Conservation (phyloP, 2,329 filamentous ascomycete species). For the Mariannaea sp. region DNA sequence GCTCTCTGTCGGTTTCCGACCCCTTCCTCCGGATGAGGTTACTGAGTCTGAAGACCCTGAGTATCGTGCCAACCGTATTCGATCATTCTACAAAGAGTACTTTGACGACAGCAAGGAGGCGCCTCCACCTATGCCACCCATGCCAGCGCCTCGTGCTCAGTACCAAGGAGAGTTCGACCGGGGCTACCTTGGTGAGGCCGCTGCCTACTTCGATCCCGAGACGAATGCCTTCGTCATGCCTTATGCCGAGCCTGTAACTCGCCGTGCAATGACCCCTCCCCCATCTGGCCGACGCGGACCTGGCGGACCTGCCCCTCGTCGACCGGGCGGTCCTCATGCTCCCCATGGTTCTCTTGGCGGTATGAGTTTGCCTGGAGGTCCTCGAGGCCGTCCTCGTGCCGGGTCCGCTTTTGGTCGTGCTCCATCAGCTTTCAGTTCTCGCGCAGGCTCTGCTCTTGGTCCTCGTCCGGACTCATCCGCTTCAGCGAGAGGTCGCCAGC, state of each 20-base stretch:
- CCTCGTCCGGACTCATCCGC: constrained; percentile 70
- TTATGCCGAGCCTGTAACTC: constrained; percentile 81
- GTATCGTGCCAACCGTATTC: constrained; percentile 90
- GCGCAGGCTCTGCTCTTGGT: constrained; percentile 54
- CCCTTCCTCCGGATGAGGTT: constrained; percentile 84
- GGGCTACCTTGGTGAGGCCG: constrained; percentile 69
- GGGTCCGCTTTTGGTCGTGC: constrained; percentile 53
- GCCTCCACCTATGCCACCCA: constrained; percentile 50
- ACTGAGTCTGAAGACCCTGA: constrained; percentile 85
- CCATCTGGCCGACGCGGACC: constrained; percentile 58
- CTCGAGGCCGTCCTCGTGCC: constrained; percentile 62
- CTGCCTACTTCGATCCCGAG: constrained; percentile 68
- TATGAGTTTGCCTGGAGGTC: constrained; percentile 51
- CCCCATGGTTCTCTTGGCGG: constrained; percentile 56
- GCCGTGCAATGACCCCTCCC: constrained; percentile 95
- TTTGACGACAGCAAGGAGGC: constrained; percentile 79
- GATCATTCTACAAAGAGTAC: constrained; percentile 99
- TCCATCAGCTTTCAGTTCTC: too few relatives aligned
- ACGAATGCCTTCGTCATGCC: constrained; percentile 76
- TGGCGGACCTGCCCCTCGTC: constrained; percentile 29
- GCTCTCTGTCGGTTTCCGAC: constrained; percentile 76
- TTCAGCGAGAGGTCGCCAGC: constrained; percentile 49
- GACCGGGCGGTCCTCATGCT: constrained; percentile 42
- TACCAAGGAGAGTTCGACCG: constrained; percentile 80
- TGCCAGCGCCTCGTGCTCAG: constrained; percentile 45